These are phyloP conservation scores for Aspergillus homomorphus DNA, from an alignment of 495 filamentous ascomycete genomes.

Conservation along the genomic window DNA sequence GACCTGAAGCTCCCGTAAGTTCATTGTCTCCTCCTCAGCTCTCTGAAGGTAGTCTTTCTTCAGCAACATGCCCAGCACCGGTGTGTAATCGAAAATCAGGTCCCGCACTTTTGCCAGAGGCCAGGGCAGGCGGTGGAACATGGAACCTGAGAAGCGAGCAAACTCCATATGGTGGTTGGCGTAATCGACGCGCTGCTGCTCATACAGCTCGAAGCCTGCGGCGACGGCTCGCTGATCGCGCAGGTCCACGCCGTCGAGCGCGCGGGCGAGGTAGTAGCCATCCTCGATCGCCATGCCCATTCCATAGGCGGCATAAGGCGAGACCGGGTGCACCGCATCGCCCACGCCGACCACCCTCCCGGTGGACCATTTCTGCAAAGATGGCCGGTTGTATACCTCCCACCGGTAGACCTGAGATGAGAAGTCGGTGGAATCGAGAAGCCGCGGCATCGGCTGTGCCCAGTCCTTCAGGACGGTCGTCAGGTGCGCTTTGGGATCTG, in stretches of 20 bases:
- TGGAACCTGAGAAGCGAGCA: slow-evolving; percentile 13
- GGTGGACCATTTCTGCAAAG: slow-evolving; percentile 18
- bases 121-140: slow-evolving; percentile 23
- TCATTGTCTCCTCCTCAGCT: slow-evolving; percentile 18
- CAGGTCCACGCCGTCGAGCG: slow-evolving; percentile 20
- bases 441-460: slow-evolving; percentile 18
- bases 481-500: slow-evolving; percentile 18
- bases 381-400: slow-evolving; percentile 20
- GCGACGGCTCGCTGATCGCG: slow-evolving; percentile 11
- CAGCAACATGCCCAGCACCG: slow-evolving; percentile 10
- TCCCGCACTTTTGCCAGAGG: slow-evolving; percentile 18
- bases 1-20: slow-evolving; percentile 20
- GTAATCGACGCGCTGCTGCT: slow-evolving; percentile 20
- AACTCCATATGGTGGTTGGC: slow-evolving; percentile 26
- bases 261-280: slow-evolving; percentile 19
- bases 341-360: slow-evolving; percentile 19
- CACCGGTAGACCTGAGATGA: slow-evolving; percentile 20
- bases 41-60: slow-evolving; percentile 16
- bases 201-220: slow-evolving; percentile 20
- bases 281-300: slow-evolving; percentile 27
- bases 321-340: slow-evolving; percentile 22
- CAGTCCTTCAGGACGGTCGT: slow-evolving; percentile 15
- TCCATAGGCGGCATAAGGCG: slow-evolving; percentile 25
- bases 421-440: slow-evolving; percentile 19
- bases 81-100: slow-evolving; percentile 23